These are phyloP conservation scores for Ascochyta fabae DNA, from an alignment of 2,329 filamentous ascomycete species.

Conservation along the genomic window DNA sequence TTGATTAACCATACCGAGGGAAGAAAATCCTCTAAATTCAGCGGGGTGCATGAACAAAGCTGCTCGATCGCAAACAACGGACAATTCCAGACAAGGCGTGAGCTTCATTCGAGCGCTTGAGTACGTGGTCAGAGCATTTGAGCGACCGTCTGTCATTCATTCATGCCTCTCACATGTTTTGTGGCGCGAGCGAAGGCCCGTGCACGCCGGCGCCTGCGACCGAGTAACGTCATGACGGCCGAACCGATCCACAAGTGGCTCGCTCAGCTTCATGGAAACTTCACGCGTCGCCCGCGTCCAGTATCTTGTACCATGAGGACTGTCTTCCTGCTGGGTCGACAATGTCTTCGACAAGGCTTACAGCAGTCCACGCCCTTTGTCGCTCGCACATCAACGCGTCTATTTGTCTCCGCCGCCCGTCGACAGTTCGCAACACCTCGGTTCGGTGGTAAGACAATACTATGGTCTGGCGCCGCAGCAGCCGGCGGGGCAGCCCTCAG, in stretches of 20 bases:
- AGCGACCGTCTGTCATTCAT: too few species aligned
- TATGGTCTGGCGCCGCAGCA: conserved; percentile 43
- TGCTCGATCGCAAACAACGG: too few species aligned
- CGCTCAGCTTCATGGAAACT: conserved; percentile 32
- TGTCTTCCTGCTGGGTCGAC: conserved; percentile 57
- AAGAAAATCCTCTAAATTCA: too few species aligned
- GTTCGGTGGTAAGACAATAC: conserved; percentile 39
- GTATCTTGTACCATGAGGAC: conserved; percentile 56
- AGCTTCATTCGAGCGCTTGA: too few species aligned
- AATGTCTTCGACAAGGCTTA: conserved; percentile 54
- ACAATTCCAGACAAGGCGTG: too few species aligned
- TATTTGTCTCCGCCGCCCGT: conserved; percentile 38
- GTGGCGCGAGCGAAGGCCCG: neutral
- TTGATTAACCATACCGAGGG: too few species aligned
- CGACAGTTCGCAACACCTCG: conserved; percentile 45
- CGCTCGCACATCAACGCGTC: conserved; percentile 30
- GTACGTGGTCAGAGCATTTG: too few species aligned
- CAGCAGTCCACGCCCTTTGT: conserved; percentile 29
- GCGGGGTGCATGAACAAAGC: too few species aligned
- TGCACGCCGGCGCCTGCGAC: conserved; percentile 22
- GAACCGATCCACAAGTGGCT: conserved; percentile 3
- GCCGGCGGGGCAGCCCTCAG: conserved; percentile 51
- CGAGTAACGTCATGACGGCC: conserved; percentile 33
- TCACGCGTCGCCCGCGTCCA: conserved; percentile 27
- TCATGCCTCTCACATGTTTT: neutral